Base-by-base conservation (phyloP, 495 filamentous ascomycete genomes). In the Cryomyces antarcticus region DNA sequence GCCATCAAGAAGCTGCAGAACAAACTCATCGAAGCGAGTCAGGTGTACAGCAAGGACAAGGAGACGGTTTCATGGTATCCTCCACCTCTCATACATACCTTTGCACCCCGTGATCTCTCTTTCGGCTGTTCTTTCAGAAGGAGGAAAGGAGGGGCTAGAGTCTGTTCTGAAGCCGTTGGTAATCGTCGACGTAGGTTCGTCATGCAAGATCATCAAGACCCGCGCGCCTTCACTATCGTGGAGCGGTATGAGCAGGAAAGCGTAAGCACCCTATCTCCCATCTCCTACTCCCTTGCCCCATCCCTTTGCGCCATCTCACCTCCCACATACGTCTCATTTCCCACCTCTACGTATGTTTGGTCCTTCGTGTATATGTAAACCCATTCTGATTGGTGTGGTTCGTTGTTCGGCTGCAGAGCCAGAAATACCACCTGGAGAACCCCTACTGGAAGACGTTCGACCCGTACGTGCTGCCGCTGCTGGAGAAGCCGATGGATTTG, bases 371-470 rank as follows among this genome's bases (percentile, higher is more conserved):
- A 2, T 24, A 24, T 24, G 17, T 24, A 24, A 24, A 24, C 17
- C 17, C 17, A 24, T 24, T 24, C 17, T 24, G 17, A 24, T 24
- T 24, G 17, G 41, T 13, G 31, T 38, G 1, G 42, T 9, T 12
- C 33, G 7, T 3, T 13, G 41, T 46, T 27, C 10, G 12, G 24
- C 38, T 36, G 28, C 46, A 64, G 61, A 65, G 59, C 52, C 71
- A 76, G 58, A 63, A 71, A 51, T 77, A 76, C 50, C 73, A 78
- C 53, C 62, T 77, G 12, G 67, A 69, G 53, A 77, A 77, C 55
- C 73, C 73, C 0, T 79, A 80, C 63, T 77, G 73, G 73, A 69
- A 76, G 67, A 77, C 73, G 7, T 80, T 80, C 48, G 72, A 77
- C 50, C 69, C 71, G 5, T 77, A 78, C 49, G 73, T 78, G 7